Evolutionary conservation across 2,329 filamentous ascomycete species (phyloP).

Genomic region (Aspergillus eucalypticola): DNA sequence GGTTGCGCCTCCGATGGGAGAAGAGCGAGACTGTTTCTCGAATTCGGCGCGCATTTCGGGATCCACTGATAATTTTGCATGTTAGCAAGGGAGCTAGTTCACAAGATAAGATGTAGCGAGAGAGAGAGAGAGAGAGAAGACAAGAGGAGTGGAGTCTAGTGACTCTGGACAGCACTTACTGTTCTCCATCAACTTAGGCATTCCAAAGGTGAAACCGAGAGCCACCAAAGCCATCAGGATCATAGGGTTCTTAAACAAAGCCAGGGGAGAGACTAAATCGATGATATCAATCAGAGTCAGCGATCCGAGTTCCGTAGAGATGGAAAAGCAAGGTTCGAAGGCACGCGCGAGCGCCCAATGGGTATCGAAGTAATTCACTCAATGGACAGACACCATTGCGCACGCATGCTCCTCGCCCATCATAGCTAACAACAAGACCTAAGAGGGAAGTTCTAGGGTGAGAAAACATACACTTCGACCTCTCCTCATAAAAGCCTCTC

Average conservation of each 20-base stretch:
- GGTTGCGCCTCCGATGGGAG: slow-evolving; percentile 63
- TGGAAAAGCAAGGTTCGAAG: too few species aligned
- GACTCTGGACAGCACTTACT: slow-evolving; percentile 59
- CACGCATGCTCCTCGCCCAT: neutral
- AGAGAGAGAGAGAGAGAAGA: neutral
- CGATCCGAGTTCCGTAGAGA: too few species aligned
- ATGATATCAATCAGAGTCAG: too few species aligned
- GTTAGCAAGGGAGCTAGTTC: neutral
- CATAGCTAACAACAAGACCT: neutral
- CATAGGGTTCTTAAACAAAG: slow-evolving; percentile 91
- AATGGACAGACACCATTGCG: slow-evolving; percentile 4
- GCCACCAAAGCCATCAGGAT: slow-evolving; percentile 86
- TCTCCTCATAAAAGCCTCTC: slow-evolving; percentile 76
- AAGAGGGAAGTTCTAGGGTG: neutral
- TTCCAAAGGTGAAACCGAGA: slow-evolving; percentile 80
- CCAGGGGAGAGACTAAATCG: slow-evolving; percentile 70
- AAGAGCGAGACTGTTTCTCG: slow-evolving; percentile 81
- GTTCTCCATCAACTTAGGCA: slow-evolving; percentile 94
- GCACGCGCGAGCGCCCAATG: too few species aligned
- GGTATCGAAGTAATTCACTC: neutral
- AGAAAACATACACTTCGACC: slow-evolving; percentile 68
- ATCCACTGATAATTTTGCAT: slow-evolving; percentile 67
- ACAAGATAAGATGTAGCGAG: neutral
- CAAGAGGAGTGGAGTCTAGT: neutral
- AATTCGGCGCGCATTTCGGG: slow-evolving; percentile 93